Evolutionary conservation across 768 basidiomycete genomes (phyloP), one percentile per base, ranked within the genome.

Genomic region (Chalciporus piperatus): DNA sequence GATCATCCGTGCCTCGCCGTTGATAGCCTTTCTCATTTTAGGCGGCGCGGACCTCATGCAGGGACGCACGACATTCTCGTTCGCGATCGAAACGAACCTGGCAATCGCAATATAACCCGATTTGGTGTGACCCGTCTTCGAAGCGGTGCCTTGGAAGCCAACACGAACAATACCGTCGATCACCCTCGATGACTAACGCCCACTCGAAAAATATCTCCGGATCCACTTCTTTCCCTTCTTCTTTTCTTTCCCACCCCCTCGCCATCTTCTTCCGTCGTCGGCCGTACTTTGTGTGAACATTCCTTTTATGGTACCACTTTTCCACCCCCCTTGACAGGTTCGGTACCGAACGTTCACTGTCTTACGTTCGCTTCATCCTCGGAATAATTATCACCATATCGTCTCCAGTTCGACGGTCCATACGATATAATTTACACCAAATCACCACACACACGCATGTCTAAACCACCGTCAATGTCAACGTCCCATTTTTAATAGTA

Each of bases 121-220:
- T 65, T 13, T 30, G 54, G 62, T 6, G 5, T 37, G 6, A 37
- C 16, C 35, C 35, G 41, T 41, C 27, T 25, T 56, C 63, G 54
- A 65, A 52, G 61, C 45, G 27, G 63, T 65, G 54, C 63, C 63
- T 67, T 51, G 54, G 27, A 63, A 45, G 61, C 52, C 59, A 59
- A 62, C 61, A 59, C 61, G 46, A 20, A 50, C 27, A 32, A 32
- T 55, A 59, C 60, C 52, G 65, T 65, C 63, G 65, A 64, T 64
- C 63, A 62, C 62, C 61, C 61, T 62, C 61, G 61, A 61, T 55
- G 52, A 52, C 55, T 54, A 50, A 58, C 48, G 11, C 13, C 33
- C 33, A 12, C 35, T n/a, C 35, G 6, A n/a, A 37, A 37, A 37
- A n/a, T 37, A 37, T 37, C 35, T 37, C 35, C 35, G 35, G 35